Conservation (phyloP, 257 asterid species). For the Fraxinus pennsylvanica region DNA sequence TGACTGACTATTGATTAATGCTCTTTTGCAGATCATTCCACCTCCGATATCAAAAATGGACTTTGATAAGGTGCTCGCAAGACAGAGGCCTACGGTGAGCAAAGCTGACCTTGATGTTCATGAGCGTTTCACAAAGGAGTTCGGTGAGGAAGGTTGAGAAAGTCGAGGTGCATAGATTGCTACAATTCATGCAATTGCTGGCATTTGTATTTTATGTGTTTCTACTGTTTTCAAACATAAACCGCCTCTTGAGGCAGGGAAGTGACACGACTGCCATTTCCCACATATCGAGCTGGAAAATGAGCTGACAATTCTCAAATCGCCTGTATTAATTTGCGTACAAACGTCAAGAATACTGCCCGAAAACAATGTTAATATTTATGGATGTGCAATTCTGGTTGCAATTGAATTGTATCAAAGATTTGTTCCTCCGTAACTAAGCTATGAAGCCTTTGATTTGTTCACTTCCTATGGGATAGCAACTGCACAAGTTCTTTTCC, state of each 20-base stretch:
- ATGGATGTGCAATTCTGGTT: constrained; percentile 23
- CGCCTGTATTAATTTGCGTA: constrained; percentile 37
- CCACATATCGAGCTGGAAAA: constrained; percentile 35
- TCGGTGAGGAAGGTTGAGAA: constrained; percentile 94
- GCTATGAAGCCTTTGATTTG: neutral
- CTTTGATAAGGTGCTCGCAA: constrained; percentile 88
- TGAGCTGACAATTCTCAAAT: constrained; percentile 24
- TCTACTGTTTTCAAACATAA: constrained; percentile 24
- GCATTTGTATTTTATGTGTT: constrained; percentile 39
- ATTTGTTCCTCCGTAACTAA: neutral
- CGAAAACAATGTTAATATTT: constrained; percentile 27
- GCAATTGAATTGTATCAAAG: constrained; percentile 10
- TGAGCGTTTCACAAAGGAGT: constrained; percentile 87
- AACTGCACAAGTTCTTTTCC: neutral
- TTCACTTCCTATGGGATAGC: neutral
- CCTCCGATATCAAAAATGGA: constrained; percentile 87
- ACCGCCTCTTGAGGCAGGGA: constrained; percentile 27
- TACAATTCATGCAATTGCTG: constrained; percentile 22
- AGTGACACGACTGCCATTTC: constrained; percentile 23
- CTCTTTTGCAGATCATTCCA: constrained; percentile 65
- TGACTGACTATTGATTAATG: constrained; percentile 13
- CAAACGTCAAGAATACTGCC: constrained; percentile 24
- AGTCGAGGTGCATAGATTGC: constrained; percentile 15
- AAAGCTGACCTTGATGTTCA: constrained; percentile 84
- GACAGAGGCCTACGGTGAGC: constrained; percentile 95